Base-by-base conservation (phyloP, 179 eudicot genomes). In the Beta corolliflora region DNA sequence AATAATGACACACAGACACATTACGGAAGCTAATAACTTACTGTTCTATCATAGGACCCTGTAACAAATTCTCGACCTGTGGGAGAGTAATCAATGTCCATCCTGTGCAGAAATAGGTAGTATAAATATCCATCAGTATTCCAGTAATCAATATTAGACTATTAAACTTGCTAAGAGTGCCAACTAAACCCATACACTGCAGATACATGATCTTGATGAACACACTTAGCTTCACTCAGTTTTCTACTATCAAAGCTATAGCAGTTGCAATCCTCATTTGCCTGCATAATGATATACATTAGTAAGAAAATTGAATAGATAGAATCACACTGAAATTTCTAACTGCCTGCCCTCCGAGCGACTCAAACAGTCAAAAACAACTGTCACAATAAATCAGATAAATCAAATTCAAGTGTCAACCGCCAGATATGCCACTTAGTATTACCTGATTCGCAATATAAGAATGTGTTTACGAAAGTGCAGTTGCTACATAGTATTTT, bases 61-160 rank as follows among this genome's bases (percentile, higher is more conserved):
- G 99, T 96, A 45, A 96, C 98, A 84, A 96, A 96, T 87, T 96
- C 99, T 25, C 97, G 96, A 65, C 99, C 99, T 77, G 98, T 96
- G 72, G 99, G 98, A 64, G 99, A 96, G 81, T 91, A 94, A 85
- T 96, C 99, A 82, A 96, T 94, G 82, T 96, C 99, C 99, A 96
- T 89, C 81, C 99, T 96, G 91, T 58, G 76, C 25, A 83, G 12
- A 50, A 63, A 78, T 71, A 54, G 44, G 52, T 3, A 21, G 4
- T 18, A 58, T 53, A 58, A 14, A 61, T 55, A 50, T 44, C 46
- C 41, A 73, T 79, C 73, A 69, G 21, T 41, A 77, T 25, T 71
- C 58, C 44, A 79, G 48, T 59, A 5, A 58, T 36, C 46, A 71
- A 10, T 73, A 81, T 31, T 18, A 54, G 70, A 74, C 29, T 55